Evolutionary conservation across 305 asterid genomes (phyloP), one percentile per base, ranked within the genome.

Genomic region (Fraxinus dipetala): DNA sequence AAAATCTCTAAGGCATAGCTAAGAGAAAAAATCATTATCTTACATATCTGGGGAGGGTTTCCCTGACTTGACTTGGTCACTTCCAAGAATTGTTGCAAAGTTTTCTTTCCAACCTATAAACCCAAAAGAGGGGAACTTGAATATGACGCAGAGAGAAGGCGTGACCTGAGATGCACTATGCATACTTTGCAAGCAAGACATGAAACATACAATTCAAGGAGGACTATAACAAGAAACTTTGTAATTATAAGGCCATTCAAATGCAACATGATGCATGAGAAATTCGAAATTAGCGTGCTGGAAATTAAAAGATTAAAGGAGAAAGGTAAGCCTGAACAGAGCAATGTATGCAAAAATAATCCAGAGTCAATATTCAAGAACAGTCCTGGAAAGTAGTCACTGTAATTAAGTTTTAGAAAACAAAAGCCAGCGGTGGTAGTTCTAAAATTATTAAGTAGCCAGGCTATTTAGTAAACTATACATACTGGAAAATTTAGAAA

Each of bases 31-130:
- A 70, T 22, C 24, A 24, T 72, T 54, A 16, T 40, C 96, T 90
- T 86, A 94, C 99, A 95, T 76, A 84, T 95, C 97, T 73, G 99
- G 99, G 61, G 97, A 85, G 16, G 99, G 99, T 85, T 95, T 95
- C 83, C 99, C 99, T 83, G 92, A 85, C 84, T 90, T 85, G 83
- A 95, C 99, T 81, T 95, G 89, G 63, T 95, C 97, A 87, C 97
- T 91, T 82, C 98, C 99, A 78, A 95, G 92, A 85, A 95, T 90
- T 72, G 89, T 90, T 1, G 81, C 24, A 85, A 95, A 95, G 31
- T 81, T 72, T 79, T 95, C 96, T 88, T 85, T 92, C 99, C 99
- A 95, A 73, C 98, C 99, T 95, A 80, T 69, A 73, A 76, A 80
- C 32, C 76, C 31, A 84, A 69, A 65, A 13, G 76, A 72, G 24